Conservation (phyloP, 805 yeast genomes). For the Candida nanaspora region DNA sequence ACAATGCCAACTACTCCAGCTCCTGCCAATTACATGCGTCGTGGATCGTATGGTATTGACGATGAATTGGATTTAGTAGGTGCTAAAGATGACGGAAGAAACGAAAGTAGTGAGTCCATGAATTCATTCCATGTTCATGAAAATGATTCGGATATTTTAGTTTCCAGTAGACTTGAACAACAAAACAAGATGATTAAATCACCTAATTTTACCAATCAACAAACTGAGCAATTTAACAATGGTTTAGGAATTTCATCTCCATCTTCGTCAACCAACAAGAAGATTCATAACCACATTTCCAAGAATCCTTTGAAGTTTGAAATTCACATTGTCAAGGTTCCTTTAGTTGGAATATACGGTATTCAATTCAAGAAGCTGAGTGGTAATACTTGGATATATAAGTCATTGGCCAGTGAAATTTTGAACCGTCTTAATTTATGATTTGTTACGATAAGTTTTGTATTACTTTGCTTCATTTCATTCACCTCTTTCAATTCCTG, state of each 20-base stretch:
- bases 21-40: slow-evolving; percentile 27
- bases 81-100: slow-evolving; percentile 26
- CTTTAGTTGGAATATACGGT: slow-evolving; percentile 84
- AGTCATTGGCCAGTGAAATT: slow-evolving; percentile 81
- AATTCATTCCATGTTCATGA: slow-evolving; percentile 50
- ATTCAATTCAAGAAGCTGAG: slow-evolving; percentile 89
- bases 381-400: slow-evolving; percentile 94
- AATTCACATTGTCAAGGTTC: slow-evolving; percentile 86
- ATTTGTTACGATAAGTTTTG: slow-evolving; percentile 3
- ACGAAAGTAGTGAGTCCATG: slow-evolving; percentile 54
- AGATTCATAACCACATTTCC: background rate
- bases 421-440: slow-evolving; percentile 63
- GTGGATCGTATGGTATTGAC: slow-evolving; percentile 15
- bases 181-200: slow-evolving; percentile 16
- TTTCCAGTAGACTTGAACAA: slow-evolving; percentile 53
- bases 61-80: slow-evolving; percentile 8
- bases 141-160: slow-evolving; percentile 50
- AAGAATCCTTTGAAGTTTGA: slow-evolving; percentile 78
- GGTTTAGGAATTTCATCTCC: background rate
- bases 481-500: background rate
- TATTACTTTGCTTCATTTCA: background rate
- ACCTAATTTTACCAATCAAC: slow-evolving; percentile 2
- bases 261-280: slow-evolving; percentile 6
- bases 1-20: slow-evolving; percentile 31
- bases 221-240: background rate